These are phyloP conservation scores for Penicillium silybi DNA, from an alignment of 495 filamentous ascomycete species.

Conservation along the genomic window DNA sequence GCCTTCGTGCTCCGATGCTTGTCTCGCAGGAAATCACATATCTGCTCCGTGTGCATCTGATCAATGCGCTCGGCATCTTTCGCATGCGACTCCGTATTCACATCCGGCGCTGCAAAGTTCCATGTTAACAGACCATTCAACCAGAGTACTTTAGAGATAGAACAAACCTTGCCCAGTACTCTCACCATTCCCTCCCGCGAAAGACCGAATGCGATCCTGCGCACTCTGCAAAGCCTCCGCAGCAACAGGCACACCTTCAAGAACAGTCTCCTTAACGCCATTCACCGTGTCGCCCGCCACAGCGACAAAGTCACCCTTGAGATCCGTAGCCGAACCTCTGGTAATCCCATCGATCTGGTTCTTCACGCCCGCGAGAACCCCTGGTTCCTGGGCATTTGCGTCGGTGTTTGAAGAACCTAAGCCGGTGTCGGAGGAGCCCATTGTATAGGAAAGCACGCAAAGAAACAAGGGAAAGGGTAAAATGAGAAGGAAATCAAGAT, in stretches of 20 bases:
- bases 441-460: background rate
- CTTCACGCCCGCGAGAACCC: slow-evolving; percentile 3
- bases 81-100: background rate
- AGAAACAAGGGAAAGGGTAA: background rate
- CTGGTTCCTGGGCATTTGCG: background rate
- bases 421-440: background rate
- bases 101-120: background rate
- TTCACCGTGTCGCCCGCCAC: slow-evolving; percentile 1
- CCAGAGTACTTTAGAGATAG: no score
- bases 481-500: background rate
- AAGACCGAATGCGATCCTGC: background rate
- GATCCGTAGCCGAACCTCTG: background rate
- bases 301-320: slow-evolving; percentile 3
- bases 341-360: slow-evolving; percentile 3
- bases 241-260: slow-evolving; percentile 4
- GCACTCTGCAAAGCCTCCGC: slow-evolving; percentile 3
- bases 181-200: background rate
- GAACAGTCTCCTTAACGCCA: slow-evolving; percentile 4
- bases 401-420: background rate
- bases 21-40: slow-evolving; percentile 32
- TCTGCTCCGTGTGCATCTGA: slow-evolving; percentile 23
- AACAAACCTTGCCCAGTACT: background rate
- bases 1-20: slow-evolving; percentile 23
- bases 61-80: slow-evolving; percentile 24
- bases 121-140: background rate